phyloP scores from a whole-genome alignment of 768 basidiomycete genomes.

The Tylopilus felleus region DNA sequence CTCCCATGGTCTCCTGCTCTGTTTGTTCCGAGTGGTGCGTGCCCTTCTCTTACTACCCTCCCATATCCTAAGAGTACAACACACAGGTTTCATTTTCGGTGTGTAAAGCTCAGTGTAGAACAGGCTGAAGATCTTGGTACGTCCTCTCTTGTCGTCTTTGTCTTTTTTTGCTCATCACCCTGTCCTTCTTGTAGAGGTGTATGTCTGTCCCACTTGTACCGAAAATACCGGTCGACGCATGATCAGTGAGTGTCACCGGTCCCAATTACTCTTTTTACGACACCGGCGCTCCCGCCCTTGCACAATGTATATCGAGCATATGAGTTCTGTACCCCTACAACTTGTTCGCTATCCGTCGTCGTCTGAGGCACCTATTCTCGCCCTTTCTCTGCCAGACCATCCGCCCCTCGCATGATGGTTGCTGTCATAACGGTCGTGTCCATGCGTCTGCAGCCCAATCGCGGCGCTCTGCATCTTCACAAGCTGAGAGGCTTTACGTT shows the following conservation, averaged over 20 bases:
- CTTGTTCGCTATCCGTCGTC: slow-evolving; percentile 33
- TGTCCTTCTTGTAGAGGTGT: slow-evolving; percentile 46
- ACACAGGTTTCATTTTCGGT: slow-evolving; percentile 82
- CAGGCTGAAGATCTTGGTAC: slow-evolving; percentile 78
- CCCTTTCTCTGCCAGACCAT: slow-evolving; percentile 34
- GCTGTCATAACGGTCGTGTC: slow-evolving; percentile 33
- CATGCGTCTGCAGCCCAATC: slow-evolving; percentile 25
- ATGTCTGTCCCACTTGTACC: slow-evolving; percentile 54
- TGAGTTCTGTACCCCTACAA: slow-evolving; percentile 36
- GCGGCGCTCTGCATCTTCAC: slow-evolving; percentile 27
- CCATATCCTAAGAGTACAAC: slow-evolving; percentile 2
- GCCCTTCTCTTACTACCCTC: background rate
- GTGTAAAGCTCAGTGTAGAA: slow-evolving; percentile 57
- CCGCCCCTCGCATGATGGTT: slow-evolving; percentile 28
- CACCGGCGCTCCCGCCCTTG: slow-evolving; percentile 22
- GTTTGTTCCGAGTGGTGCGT: slow-evolving; percentile 71
- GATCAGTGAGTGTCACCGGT: slow-evolving; percentile 69
- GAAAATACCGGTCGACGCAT: slow-evolving; percentile 59
- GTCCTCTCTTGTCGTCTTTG: slow-evolving; percentile 30
- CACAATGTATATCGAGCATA: slow-evolving; percentile 37
- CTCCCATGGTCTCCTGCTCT: slow-evolving; percentile 77
- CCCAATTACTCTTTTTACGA: slow-evolving; percentile 28
- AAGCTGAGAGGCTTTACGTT: slow-evolving; percentile 35
- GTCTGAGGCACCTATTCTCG: slow-evolving; percentile 31
- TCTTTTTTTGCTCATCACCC: slow-evolving; percentile 14